A percentile compares a stretch with the other conserved stretches of the same genome.
Conservation (phyloP, 495 filamentous ascomycete species). For the Trichoderma parareesei region DNA sequence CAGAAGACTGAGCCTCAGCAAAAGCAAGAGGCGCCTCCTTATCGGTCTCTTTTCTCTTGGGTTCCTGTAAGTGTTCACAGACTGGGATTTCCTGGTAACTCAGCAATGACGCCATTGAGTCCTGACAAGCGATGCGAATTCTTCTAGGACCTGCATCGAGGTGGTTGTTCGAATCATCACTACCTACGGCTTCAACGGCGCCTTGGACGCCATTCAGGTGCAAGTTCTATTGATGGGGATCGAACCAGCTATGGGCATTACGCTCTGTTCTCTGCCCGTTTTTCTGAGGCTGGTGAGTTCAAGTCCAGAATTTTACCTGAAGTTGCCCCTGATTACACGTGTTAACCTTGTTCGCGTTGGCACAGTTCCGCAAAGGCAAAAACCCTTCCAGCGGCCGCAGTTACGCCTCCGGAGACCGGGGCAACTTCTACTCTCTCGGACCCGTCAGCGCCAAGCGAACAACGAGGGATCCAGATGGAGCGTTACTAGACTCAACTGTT, state of each 20-base stretch:
- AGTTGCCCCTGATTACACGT: too few relatives aligned
- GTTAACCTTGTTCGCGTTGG: neutral
- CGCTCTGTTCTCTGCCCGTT: conserved; percentile 6
- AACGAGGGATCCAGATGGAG: conserved; percentile 8
- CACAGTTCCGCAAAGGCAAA: conserved; percentile 8
- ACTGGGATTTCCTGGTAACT: too few relatives aligned
- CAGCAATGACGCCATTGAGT: too few relatives aligned
- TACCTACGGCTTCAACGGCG: conserved; percentile 11
- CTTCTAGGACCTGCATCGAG: conserved; percentile 10
- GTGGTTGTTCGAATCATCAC: conserved; percentile 11
- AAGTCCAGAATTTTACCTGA: too few relatives aligned
- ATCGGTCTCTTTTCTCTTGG: conserved; percentile 10
- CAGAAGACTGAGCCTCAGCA: conserved; percentile 3
- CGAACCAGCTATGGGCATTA: conserved; percentile 12
- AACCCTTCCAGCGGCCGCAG: neutral
- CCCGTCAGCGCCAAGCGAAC: conserved; percentile 1
- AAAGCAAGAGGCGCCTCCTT: conserved; percentile 3
- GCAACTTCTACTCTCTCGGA: conserved; percentile 11
- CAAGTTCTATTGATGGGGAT: conserved; percentile 11
- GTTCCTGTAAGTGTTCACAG: conserved; percentile 1
- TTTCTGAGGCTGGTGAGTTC: conserved; percentile 11
- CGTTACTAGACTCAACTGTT: conserved; percentile 4
- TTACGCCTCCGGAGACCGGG: conserved; percentile 8
- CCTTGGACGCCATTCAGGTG: conserved; percentile 11
- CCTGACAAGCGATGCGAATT: neutral